Evolutionary conservation across 495 filamentous ascomycete species (phyloP).

Genomic region (Pseudotulostoma volvatum): DNA sequence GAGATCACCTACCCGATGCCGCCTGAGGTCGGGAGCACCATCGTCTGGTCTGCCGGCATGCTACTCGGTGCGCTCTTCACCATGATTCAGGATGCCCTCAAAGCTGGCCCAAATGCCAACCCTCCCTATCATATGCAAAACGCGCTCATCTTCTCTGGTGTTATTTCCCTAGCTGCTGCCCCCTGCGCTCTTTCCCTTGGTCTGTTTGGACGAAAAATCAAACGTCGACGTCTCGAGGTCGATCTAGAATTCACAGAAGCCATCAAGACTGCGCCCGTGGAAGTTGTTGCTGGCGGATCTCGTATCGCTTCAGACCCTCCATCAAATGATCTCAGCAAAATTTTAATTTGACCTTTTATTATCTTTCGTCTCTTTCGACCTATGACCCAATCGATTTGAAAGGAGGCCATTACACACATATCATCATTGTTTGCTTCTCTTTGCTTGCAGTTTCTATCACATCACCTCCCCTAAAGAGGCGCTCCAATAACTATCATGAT

Average conservation of each 20-base stretch:
- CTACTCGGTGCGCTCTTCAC: constrained; percentile 67
- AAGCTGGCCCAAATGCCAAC: constrained; percentile 33
- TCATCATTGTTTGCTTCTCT: no score
- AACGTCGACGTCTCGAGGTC: constrained; percentile 39
- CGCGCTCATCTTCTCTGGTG: constrained; percentile 64
- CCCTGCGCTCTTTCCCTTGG: constrained; percentile 55
- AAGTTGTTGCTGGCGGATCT: no score
- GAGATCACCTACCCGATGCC: constrained; percentile 75
- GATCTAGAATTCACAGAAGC: no score
- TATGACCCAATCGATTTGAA: constrained; percentile 5
- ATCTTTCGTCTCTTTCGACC: no score
- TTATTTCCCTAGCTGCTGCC: constrained; percentile 45
- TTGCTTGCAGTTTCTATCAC: no score
- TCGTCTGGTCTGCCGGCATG: constrained; percentile 67
- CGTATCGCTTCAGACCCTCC: no score
- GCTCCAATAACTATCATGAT: no score
- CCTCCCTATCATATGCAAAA: constrained; percentile 56
- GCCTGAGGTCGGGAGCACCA: constrained; percentile 70
- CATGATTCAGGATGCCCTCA: constrained; percentile 63
- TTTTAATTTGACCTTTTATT: no score
- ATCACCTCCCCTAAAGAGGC: no score
- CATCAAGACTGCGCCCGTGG: no score
- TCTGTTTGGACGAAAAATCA: constrained; percentile 39
- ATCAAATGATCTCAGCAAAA: no score
- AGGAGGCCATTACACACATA: no score